phyloP scores from a whole-genome alignment of 495 filamentous ascomycete species.

The Penicillium herquei region DNA sequence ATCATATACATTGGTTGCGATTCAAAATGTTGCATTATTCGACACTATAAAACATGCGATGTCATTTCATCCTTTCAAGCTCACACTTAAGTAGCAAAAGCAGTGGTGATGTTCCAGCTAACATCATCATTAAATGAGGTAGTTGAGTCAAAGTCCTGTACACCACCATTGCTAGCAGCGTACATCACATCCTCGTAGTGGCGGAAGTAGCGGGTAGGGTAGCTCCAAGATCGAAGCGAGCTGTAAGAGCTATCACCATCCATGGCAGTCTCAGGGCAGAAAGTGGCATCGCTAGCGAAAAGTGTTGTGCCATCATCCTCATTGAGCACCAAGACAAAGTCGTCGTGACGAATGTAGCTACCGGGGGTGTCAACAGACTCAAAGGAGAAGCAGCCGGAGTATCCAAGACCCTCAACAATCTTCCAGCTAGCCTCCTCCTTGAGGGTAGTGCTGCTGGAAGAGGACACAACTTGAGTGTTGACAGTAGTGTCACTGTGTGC shows the following conservation, averaged over 20 bases:
- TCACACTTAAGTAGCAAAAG: slow-evolving; percentile 30
- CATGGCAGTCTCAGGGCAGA: slow-evolving; percentile 48
- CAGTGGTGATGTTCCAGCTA: slow-evolving; percentile 43
- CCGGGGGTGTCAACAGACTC: slow-evolving; percentile 55
- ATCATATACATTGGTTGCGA: too few relatives aligned
- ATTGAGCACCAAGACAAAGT: slow-evolving; percentile 45
- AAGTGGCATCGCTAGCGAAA: slow-evolving; percentile 56
- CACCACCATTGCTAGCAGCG: slow-evolving; percentile 51
- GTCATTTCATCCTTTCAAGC: too few relatives aligned
- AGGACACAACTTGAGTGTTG: slow-evolving; percentile 52
- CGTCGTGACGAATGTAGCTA: slow-evolving; percentile 52
- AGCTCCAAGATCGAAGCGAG: slow-evolving; percentile 53
- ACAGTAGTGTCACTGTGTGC: slow-evolving; percentile 47
- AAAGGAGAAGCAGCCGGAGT: slow-evolving; percentile 55
- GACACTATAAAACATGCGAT: too few relatives aligned
- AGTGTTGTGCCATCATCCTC: slow-evolving; percentile 50
- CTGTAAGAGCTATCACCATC: slow-evolving; percentile 39
- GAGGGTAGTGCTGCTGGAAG: slow-evolving; percentile 45
- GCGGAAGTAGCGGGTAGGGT: slow-evolving; percentile 54
- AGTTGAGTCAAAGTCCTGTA: slow-evolving; percentile 47
- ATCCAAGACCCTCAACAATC: slow-evolving; percentile 49
- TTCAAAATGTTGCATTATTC: too few relatives aligned
- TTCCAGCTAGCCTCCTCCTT: slow-evolving; percentile 54
- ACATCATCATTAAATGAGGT: slow-evolving; percentile 50
- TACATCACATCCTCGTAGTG: slow-evolving; percentile 49